Evolutionary conservation across 2,329 filamentous ascomycete species (phyloP).

Genomic region (Akanthomyces uredinophilus): DNA sequence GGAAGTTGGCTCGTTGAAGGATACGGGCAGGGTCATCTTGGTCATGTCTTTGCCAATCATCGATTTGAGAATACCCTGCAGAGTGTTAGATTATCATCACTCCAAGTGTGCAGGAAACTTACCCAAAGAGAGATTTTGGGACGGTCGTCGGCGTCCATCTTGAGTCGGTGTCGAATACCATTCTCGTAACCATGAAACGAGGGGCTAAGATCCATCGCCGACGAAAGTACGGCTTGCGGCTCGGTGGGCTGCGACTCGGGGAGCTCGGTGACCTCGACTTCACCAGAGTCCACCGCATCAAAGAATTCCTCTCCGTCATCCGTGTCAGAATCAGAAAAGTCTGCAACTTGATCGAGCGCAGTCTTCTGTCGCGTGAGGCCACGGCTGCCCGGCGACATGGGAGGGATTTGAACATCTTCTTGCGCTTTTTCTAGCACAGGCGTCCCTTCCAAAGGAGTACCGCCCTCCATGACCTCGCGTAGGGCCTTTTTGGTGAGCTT

Average conservation of each 20-base stretch:
- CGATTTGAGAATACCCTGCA: slow-evolving; percentile 87
- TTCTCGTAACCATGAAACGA: slow-evolving; percentile 92
- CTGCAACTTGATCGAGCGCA: slow-evolving; percentile 63
- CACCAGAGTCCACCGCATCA: slow-evolving; percentile 89
- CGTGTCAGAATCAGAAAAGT: slow-evolving; percentile 74
- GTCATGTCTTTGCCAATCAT: slow-evolving; percentile 99
- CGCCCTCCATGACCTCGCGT: slow-evolving; percentile 70
- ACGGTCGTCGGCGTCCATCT: slow-evolving; percentile 85
- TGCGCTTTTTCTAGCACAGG: slow-evolving; percentile 25
- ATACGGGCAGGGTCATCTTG: slow-evolving; percentile 97
- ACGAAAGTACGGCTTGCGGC: slow-evolving; percentile 31
- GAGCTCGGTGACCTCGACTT: slow-evolving; percentile 74
- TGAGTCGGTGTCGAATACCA: slow-evolving; percentile 70
- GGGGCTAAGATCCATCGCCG: slow-evolving; percentile 59
- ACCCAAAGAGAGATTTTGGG: slow-evolving; percentile 97
- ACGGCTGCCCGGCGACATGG: background rate
- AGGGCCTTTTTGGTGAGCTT: slow-evolving; percentile 85
- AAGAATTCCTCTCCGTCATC: slow-evolving; percentile 92
- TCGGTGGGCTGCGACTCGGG: slow-evolving; percentile 26
- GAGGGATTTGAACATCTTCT: slow-evolving; percentile 27
- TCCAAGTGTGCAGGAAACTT: slow-evolving; percentile 33
- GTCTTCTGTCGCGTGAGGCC: slow-evolving; percentile 54
- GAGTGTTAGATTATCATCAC: slow-evolving; percentile 20
- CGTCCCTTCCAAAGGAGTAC: slow-evolving; percentile 31
- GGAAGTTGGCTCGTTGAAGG: slow-evolving; percentile 97